Percentiles rank a stretch among this genome's conserved stretches.
phyloP scores from a whole-genome alignment of 495 filamentous ascomycete genomes.

The Poronia punctata region DNA sequence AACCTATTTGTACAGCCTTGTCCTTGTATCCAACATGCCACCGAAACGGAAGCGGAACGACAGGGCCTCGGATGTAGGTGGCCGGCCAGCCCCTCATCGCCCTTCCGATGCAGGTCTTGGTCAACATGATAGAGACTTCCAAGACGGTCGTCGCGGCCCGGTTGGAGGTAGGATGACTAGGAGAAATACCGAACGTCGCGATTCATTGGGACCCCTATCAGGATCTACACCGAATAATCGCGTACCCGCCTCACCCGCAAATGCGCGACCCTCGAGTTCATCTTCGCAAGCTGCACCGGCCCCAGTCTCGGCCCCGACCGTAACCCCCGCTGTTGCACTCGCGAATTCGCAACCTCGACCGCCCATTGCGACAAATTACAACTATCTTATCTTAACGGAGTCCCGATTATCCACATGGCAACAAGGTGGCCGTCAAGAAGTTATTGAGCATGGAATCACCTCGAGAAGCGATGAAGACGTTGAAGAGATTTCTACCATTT shows the following conservation, averaged over 20 bases:
- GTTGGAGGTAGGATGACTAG: slow-evolving; percentile 32
- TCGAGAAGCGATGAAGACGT: slow-evolving; percentile 59
- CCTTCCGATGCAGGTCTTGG: slow-evolving; percentile 41
- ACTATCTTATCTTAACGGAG: slow-evolving; percentile 44
- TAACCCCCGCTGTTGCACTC: slow-evolving; percentile 17
- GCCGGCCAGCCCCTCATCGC: slow-evolving; percentile 46
- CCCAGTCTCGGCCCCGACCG: slow-evolving; percentile 9
- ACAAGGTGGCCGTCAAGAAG: slow-evolving; percentile 42
- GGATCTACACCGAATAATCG: slow-evolving; percentile 14
- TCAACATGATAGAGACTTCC: slow-evolving; percentile 43
- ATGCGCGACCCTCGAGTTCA: slow-evolving; percentile 37
- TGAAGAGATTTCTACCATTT: slow-evolving; percentile 58
- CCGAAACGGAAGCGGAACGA: slow-evolving; percentile 51
- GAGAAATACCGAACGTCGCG: slow-evolving; percentile 35
- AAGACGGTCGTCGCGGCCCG: slow-evolving; percentile 31
- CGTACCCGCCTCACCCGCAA: slow-evolving; percentile 31
- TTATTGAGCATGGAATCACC: slow-evolving; percentile 44
- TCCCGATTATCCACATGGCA: slow-evolving; percentile 39
- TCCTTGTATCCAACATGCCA: slow-evolving; percentile 32
- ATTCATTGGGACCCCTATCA: slow-evolving; percentile 28
- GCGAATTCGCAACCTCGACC: slow-evolving; percentile 13
- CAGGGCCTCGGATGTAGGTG: slow-evolving; percentile 35
- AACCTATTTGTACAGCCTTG: slow-evolving; percentile 11
- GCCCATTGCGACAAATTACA: slow-evolving; percentile 33
- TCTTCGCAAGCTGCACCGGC: slow-evolving; percentile 29